Evolutionary conservation across 2,329 filamentous ascomycete genomes (phyloP).

Genomic region (Aspergillus fumigatiaffinis): DNA sequence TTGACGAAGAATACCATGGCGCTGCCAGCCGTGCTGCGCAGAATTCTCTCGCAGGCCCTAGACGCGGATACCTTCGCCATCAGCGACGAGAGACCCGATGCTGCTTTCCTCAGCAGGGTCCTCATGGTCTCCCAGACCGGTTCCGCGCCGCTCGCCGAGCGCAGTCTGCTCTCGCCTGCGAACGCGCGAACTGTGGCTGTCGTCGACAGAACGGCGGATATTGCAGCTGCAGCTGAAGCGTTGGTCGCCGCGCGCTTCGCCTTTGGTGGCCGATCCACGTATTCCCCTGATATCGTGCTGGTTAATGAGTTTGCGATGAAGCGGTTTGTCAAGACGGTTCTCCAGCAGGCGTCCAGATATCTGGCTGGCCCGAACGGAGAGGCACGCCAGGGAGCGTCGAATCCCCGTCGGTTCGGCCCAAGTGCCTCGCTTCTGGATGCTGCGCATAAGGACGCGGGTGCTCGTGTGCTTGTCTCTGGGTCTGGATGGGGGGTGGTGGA

Average conservation of each 20-base stretch:
- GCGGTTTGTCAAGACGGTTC: constrained; percentile 50
- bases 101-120: constrained; percentile 23
- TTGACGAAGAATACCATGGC: constrained; percentile 22
- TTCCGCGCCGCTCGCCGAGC: background rate
- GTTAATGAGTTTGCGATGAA: constrained; percentile 62
- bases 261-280: constrained; percentile 55
- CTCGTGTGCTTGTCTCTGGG: constrained; percentile 24
- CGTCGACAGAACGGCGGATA: constrained; percentile 58
- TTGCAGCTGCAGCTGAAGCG: constrained; percentile 50
- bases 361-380: constrained; percentile 21
- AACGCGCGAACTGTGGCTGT: constrained; percentile 48
- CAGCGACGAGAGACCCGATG: constrained; percentile 30
- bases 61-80: constrained; percentile 49
- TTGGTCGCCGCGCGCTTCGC: constrained; percentile 53
- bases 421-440: constrained; percentile 16
- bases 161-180: constrained; percentile 26
- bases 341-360: constrained; percentile 33
- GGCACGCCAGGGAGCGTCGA: constrained; percentile 9
- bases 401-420: constrained; percentile 11
- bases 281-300: constrained; percentile 59
- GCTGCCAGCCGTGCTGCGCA: constrained; percentile 20
- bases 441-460: constrained; percentile 24
- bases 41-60: constrained; percentile 30
- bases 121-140: constrained; percentile 14
- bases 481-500: constrained; percentile 27